Conservation (phyloP, 306 rosid genomes). For the Lotus japonicus region DNA sequence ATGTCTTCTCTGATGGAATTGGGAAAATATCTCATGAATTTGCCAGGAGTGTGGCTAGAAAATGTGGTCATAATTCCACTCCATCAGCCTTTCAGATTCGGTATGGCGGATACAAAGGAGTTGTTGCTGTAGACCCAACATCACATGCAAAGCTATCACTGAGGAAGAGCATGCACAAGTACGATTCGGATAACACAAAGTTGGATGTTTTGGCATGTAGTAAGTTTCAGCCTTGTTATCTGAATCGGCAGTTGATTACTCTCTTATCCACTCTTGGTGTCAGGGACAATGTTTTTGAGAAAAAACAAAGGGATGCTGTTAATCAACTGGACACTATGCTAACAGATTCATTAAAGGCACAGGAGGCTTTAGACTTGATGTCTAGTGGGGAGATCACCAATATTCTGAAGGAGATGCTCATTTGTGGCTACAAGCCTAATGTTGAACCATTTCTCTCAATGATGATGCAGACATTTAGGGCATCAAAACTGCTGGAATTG, state of each 20-base stretch:
- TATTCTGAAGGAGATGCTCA: constrained; percentile 66
- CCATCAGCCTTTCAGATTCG: constrained; percentile 94
- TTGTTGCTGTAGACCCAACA: constrained; percentile 77
- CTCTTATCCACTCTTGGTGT: constrained; percentile 81
- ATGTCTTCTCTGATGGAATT: constrained; percentile 82
- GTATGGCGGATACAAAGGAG: constrained; percentile 86
- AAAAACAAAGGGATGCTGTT: constrained; percentile 54
- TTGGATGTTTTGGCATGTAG: constrained; percentile 71
- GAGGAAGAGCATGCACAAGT: constrained; percentile 76
- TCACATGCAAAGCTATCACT: constrained; percentile 58
- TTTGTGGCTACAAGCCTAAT: constrained; percentile 70
- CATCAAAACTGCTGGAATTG: constrained; percentile 65
- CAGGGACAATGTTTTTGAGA: constrained; percentile 47
- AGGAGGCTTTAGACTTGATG: constrained; percentile 66
- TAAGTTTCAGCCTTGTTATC: constrained; percentile 65
- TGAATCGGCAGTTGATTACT: constrained; percentile 70
- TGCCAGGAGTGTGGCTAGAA: constrained; percentile 59
- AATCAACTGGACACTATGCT: constrained; percentile 54
- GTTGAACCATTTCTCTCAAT: constrained; percentile 76
- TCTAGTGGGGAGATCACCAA: constrained; percentile 68
- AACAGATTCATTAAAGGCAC: constrained; percentile 63
- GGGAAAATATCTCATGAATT: constrained; percentile 74
- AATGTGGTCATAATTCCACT: constrained; percentile 42
- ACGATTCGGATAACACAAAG: constrained; percentile 43
- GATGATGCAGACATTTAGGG: constrained; percentile 82